Evolutionary conservation across 192 early-diverging fungal species (phyloP).

Genomic region (Umbelopsis ramanniana): DNA sequence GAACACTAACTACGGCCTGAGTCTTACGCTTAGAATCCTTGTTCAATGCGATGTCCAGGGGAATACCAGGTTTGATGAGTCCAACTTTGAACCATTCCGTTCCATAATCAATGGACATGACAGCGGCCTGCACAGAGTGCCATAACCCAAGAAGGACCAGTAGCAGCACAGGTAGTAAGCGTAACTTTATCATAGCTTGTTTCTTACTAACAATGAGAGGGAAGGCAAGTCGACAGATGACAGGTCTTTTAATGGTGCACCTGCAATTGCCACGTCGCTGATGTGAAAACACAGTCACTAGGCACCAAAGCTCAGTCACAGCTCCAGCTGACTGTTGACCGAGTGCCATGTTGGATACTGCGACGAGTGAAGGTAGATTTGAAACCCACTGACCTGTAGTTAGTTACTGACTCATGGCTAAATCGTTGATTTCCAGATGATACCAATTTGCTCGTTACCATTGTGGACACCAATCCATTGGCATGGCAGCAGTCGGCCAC

Average conservation of each 20-base stretch:
- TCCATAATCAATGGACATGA: constrained; percentile 97
- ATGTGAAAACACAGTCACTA: constrained; percentile 1
- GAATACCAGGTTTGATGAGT: constrained; percentile 87
- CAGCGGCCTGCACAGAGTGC: constrained; percentile 59
- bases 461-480: constrained; percentile 83
- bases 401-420: not conserved
- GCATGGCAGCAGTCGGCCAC: constrained; percentile 66
- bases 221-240: not conserved
- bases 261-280: not conserved
- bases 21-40: constrained; percentile 96
- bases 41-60: constrained; percentile 95
- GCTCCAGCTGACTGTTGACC: not conserved
- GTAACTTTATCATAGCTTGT: constrained; percentile 21
- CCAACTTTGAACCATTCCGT: constrained; percentile 98
- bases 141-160: constrained; percentile 40
- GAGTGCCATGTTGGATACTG: constrained; percentile 31
- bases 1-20: constrained; percentile 76
- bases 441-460: constrained; percentile 78
- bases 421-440: constrained; percentile 50
- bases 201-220: constrained; percentile 3
- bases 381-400: not conserved
- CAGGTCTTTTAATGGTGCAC: not conserved
- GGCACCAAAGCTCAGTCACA: not conserved
- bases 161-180: constrained; percentile 18
- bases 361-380: constrained; percentile 39